A percentile compares a stretch with the other conserved stretches of the same genome.
Evolutionary conservation across 1,284 basidiomycete genomes (phyloP).

Genomic region (Leccinum pachyderme): DNA sequence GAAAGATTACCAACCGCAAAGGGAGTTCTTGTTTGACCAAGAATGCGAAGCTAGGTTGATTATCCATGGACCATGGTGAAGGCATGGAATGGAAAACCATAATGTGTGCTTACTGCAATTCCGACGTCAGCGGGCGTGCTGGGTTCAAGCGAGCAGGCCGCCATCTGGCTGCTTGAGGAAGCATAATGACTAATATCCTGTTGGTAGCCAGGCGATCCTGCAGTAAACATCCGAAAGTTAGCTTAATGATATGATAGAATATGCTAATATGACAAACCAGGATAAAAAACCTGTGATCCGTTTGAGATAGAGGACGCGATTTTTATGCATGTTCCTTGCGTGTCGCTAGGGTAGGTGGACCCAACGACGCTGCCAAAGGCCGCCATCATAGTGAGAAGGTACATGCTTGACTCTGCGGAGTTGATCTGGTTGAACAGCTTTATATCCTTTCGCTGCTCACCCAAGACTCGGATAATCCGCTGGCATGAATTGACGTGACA

Average conservation of each 20-base stretch:
- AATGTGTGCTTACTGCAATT: not conserved
- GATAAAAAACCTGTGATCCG: not conserved
- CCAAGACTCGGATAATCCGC: not conserved
- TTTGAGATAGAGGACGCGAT: not conserved
- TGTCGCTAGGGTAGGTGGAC: not conserved
- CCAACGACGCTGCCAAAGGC: not conserved
- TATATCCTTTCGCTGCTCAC: not conserved
- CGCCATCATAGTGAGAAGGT: not conserved
- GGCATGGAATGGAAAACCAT: not conserved
- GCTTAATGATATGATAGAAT: not conserved
- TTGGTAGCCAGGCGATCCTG: not conserved
- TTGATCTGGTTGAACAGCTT: not conserved
- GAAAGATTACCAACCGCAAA: constrained; percentile 10
- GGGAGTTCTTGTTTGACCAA: constrained; percentile 4
- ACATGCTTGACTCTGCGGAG: not conserved
- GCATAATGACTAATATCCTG: constrained; percentile 48
- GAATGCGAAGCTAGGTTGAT: constrained; percentile 9
- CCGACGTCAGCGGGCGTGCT: not conserved
- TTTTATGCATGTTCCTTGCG: not conserved
- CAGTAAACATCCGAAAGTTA: not conserved
- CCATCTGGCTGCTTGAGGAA: constrained; percentile 39
- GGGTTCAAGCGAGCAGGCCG: constrained; percentile 53
- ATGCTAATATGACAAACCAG: not conserved
- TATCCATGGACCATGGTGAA: too few relatives aligned
- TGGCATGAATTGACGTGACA: too few relatives aligned